Percentiles rank a stretch among this genome's conserved stretches.
Evolutionary conservation across 768 basidiomycete species (phyloP).

Genomic region (Lanmaoa pseudosensibilis): DNA sequence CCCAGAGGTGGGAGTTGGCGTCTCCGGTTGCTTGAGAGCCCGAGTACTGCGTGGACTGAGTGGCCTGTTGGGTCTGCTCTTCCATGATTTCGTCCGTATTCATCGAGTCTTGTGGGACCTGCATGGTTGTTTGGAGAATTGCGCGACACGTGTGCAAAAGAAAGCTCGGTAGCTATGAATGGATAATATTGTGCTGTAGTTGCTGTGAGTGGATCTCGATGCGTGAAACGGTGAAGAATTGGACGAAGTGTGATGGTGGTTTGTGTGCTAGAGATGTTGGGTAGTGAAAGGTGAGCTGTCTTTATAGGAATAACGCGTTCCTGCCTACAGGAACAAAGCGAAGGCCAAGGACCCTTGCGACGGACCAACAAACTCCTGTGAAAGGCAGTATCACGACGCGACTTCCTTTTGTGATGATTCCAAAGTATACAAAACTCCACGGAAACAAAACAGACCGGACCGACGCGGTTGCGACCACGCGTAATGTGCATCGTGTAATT

Average conservation of each 20-base stretch:
- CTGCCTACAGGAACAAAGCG: constrained; percentile 23
- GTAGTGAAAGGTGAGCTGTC: background rate
- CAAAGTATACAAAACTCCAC: constrained; percentile 5
- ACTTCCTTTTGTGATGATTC: constrained; percentile 1
- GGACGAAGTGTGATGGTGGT: background rate
- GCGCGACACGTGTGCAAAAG: background rate
- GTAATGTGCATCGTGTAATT: background rate
- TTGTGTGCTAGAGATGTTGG: background rate
- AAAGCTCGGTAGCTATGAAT: background rate
- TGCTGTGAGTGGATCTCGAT: background rate
- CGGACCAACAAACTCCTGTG: constrained; percentile 16
- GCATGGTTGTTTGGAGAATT: constrained; percentile 15
- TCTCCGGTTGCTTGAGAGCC: constrained; percentile 28
- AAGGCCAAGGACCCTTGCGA: background rate
- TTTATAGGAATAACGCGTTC: constrained; percentile 25
- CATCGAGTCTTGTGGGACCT: constrained; percentile 22
- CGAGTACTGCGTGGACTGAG: constrained; percentile 39
- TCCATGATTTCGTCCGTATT: constrained; percentile 29
- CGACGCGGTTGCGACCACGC: too few relatives aligned
- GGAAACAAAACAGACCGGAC: constrained; percentile 4
- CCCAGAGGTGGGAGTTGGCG: constrained; percentile 54
- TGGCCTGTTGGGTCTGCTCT: constrained; percentile 41
- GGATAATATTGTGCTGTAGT: background rate
- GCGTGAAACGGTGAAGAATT: background rate
- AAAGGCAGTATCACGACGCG: constrained; percentile 16